phyloP scores from a whole-genome alignment of 805 yeast genomes.

The Candida ovalis region DNA sequence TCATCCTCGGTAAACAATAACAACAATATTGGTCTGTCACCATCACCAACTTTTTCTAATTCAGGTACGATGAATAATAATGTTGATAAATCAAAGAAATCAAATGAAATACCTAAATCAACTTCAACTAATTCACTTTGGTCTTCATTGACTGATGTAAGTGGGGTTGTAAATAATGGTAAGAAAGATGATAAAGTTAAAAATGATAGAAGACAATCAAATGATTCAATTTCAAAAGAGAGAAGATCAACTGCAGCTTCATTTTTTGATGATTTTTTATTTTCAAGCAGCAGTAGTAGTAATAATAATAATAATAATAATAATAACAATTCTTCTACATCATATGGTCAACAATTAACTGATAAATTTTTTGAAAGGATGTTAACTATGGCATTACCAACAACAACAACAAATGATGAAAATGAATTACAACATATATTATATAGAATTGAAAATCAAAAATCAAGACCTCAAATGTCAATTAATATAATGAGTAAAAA shows the following conservation, averaged over 20 bases:
- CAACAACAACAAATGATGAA: constrained; percentile 45
- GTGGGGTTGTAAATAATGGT: background rate
- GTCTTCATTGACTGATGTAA: constrained; percentile 17
- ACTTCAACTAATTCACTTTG: constrained; percentile 11
- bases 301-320: background rate
- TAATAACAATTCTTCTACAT: constrained; percentile 5
- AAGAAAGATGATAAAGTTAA: background rate
- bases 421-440: constrained; percentile 35
- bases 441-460: constrained; percentile 56
- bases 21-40: background rate
- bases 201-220: background rate
- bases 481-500: constrained; percentile 68
- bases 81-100: background rate
- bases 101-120: constrained; percentile 5
- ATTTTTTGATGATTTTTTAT: constrained; percentile 21
- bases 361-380: constrained; percentile 73
- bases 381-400: constrained; percentile 68
- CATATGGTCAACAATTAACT: constrained; percentile 34
- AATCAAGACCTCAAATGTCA: constrained; percentile 63
- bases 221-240: background rate
- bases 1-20: too few relatives aligned
- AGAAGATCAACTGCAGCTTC: constrained; percentile 8
- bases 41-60: background rate
- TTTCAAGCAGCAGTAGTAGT: background rate
- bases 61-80: too few relatives aligned